Evolutionary conservation across 768 basidiomycete species (phyloP).

Genomic region (Cantharellus cinnabarinus): DNA sequence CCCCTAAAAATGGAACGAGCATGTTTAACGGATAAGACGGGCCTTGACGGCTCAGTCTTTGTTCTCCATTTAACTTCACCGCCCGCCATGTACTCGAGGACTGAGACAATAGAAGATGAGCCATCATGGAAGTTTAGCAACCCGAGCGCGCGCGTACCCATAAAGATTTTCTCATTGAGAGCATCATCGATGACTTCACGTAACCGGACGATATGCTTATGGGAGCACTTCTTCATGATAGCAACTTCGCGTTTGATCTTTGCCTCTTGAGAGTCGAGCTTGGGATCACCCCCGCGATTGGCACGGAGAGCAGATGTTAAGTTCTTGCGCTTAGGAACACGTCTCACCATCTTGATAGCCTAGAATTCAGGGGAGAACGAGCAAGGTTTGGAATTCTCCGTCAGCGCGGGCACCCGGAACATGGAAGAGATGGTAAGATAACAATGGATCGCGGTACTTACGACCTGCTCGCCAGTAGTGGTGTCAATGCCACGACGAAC

Average conservation of each 20-base stretch:
- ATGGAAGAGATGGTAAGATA: constrained; percentile 7
- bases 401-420: not conserved
- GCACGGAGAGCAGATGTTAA: constrained; percentile 1
- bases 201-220: constrained; percentile 75
- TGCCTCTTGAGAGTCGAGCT: constrained; percentile 43
- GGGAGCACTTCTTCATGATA: constrained; percentile 92
- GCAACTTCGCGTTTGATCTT: constrained; percentile 90
- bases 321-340: constrained; percentile 49
- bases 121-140: not conserved
- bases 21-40: constrained; percentile 66
- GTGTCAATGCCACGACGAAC: constrained; percentile 55
- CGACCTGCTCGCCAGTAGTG: constrained; percentile 13
- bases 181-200: constrained; percentile 92
- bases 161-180: constrained; percentile 70
- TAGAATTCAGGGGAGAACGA: constrained; percentile 14
- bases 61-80: constrained; percentile 88
- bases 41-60: constrained; percentile 25
- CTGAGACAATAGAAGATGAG: constrained; percentile 14
- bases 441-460: constrained; percentile 13
- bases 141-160: constrained; percentile 40
- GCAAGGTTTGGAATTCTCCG: not conserved
- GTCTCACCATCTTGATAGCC: constrained; percentile 65
- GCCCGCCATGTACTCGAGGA: constrained; percentile 90
- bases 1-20: constrained; percentile 79
- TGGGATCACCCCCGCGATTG: not conserved